Evolutionary conservation across 306 rosid genomes (phyloP), one percentile per base, ranked within the genome.

Genomic region (Gillenia trifoliata): DNA sequence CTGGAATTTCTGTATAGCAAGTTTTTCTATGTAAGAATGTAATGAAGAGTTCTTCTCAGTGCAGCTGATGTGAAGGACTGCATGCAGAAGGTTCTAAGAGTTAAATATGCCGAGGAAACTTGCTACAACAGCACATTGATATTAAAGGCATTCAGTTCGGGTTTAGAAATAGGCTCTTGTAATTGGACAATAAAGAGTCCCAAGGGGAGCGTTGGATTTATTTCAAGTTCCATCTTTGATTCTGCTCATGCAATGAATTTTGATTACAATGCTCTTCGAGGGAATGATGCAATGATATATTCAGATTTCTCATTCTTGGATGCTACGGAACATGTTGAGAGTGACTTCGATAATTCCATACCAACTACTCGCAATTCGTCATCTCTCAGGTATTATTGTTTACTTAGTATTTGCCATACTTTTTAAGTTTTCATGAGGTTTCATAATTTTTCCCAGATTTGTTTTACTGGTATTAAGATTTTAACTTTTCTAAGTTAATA

Each of bases 101-200:
- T 91, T 80, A 93, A 85, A 68, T 91, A 88, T 72, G 92, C 89
- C 1, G 94, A 91, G 77, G 96, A 89, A 81, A 79, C 63, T 54
- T 91, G 91, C 91, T 89, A 86, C 68, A 93, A 93, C 77, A 97
- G 97, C 61, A 81, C 86, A 71, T 78, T 93, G 78, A 75, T 80
- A 63, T 78, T 93, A 66, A 91, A 91, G 73, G 91, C 98, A 81
- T 86, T 85, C 84, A 89, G 98, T 86, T 89, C 96, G 3, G 98
- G 98, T 70, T 71, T 87, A 68, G 98, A 93, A 83, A 85, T 93
- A 72, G 97, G 98, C 28, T 69, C 89, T 82, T 93, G 94, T 88
- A 93, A 93, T 79, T 93, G 98, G 98, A 78, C 78, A 45, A 79
- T 93, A 55, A 74, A 79, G 80, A 79, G 90, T 76, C 93, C 93